These are phyloP conservation scores for Phyllosticta capitalensis DNA, from an alignment of 2,329 filamentous ascomycete genomes.

Conservation along the genomic window DNA sequence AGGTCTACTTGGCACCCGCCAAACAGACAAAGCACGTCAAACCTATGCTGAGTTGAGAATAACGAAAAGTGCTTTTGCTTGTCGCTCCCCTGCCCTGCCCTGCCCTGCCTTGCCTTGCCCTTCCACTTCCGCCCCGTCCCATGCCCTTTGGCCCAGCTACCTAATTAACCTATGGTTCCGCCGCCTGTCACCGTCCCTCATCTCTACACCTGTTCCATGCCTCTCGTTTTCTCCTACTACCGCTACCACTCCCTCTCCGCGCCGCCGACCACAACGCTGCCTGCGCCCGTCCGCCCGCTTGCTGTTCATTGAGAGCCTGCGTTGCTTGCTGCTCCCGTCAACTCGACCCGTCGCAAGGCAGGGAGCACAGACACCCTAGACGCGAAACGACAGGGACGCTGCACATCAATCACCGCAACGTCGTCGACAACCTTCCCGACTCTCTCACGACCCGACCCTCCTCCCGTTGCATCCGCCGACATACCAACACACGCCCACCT, in stretches of 20 bases:
- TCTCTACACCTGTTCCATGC: slow-evolving; percentile 4
- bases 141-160: not conserved
- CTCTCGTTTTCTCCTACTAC: too few species aligned
- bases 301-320: not conserved
- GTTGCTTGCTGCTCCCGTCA: not conserved
- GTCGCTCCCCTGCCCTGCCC: not conserved
- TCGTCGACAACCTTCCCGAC: not conserved
- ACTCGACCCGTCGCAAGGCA: slow-evolving; percentile 12
- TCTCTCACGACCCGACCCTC: not conserved
- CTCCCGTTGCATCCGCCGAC: slow-evolving; percentile 1
- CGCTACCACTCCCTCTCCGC: slow-evolving; percentile 4
- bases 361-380: slow-evolving; percentile 12
- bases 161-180: not conserved
- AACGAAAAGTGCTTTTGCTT: not conserved
- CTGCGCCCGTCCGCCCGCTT: slow-evolving; percentile 1
- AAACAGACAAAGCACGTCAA: not conserved
- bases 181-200: slow-evolving; percentile 2
- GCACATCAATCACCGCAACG: slow-evolving; percentile 11
- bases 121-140: not conserved
- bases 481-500: slow-evolving; percentile 1
- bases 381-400: slow-evolving; percentile 12
- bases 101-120: too few species aligned
- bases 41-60: not conserved
- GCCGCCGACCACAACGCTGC: too few species aligned
- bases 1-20: not conserved